phyloP scores from a whole-genome alignment of 2,329 filamentous ascomycete genomes.

The Hymenoscyphus fraxineus region DNA sequence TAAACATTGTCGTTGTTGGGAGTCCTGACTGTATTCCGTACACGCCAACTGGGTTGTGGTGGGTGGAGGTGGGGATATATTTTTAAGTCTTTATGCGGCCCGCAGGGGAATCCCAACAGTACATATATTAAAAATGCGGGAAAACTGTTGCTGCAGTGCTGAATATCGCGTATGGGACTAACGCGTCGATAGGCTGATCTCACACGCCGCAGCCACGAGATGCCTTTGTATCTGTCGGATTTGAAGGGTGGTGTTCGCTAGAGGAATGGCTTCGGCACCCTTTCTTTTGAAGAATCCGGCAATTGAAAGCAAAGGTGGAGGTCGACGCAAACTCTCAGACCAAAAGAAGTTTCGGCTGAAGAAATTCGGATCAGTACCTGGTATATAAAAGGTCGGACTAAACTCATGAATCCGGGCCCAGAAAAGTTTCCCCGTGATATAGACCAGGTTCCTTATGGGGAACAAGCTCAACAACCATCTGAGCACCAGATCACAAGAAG shows the following conservation, averaged over 20 bases:
- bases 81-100: constrained; percentile 14
- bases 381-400: constrained; percentile 8
- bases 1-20: constrained; percentile 27
- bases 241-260: constrained; percentile 2
- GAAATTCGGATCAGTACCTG: constrained; percentile 11
- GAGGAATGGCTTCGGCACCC: neutral
- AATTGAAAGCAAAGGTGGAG: constrained; percentile 3
- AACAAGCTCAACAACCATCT: constrained; percentile 10
- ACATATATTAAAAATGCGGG: constrained; percentile 13
- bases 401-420: constrained; percentile 8
- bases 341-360: constrained; percentile 7
- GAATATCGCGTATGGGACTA: constrained; percentile 11
- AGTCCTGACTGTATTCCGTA: constrained; percentile 1
- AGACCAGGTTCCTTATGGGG: constrained; percentile 10
- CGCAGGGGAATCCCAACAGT: constrained; percentile 13
- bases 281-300: neutral
- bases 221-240: constrained; percentile 5
- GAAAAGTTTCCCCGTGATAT: constrained; percentile 9
- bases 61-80: constrained; percentile 12
- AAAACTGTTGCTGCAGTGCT: constrained; percentile 6
- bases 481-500: neutral
- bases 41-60: constrained; percentile 1
- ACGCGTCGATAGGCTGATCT: constrained; percentile 12
- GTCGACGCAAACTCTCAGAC: constrained; percentile 2
- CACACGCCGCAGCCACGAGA: constrained; percentile 15